Evolutionary conservation across 345 rosid genomes (phyloP).

Genomic region (Atalantia buxifolia): DNA sequence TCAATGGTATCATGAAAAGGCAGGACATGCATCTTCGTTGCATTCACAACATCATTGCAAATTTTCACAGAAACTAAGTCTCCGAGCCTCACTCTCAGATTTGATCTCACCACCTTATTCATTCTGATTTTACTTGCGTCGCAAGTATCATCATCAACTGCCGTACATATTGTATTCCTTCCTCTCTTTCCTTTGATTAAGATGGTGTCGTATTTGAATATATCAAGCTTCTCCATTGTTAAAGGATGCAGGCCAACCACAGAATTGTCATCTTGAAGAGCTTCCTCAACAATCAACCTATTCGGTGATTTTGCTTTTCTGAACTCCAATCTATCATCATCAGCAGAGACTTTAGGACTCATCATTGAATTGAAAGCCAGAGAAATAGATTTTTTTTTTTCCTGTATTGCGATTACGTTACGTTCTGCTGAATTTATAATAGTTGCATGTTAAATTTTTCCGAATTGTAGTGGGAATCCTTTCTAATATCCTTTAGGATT

Average conservation of each 20-base stretch:
- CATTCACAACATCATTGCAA: neutral
- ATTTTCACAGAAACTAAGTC: neutral
- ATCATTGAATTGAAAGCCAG: no score
- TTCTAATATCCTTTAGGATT: no score
- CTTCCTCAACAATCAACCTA: neutral
- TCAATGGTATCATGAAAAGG: constrained; percentile 2
- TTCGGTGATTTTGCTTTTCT: neutral
- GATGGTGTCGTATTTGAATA: neutral
- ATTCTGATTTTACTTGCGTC: neutral
- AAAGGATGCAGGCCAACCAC: neutral
- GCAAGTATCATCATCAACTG: neutral
- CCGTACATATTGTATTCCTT: neutral
- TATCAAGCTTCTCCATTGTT: neutral
- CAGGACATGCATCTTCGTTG: neutral
- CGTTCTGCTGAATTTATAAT: no score
- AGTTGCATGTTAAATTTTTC: no score
- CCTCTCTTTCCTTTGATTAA: neutral
- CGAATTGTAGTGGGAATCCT: no score
- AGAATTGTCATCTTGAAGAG: neutral
- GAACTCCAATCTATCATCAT: no score
- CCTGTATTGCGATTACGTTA: no score
- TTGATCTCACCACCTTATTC: neutral
- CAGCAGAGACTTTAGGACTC: no score
- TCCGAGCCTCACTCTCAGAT: neutral
- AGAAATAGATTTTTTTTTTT: no score